Evolutionary conservation across 805 yeast genomes (phyloP).

Genomic region (Saccharomyces mikatae): DNA sequence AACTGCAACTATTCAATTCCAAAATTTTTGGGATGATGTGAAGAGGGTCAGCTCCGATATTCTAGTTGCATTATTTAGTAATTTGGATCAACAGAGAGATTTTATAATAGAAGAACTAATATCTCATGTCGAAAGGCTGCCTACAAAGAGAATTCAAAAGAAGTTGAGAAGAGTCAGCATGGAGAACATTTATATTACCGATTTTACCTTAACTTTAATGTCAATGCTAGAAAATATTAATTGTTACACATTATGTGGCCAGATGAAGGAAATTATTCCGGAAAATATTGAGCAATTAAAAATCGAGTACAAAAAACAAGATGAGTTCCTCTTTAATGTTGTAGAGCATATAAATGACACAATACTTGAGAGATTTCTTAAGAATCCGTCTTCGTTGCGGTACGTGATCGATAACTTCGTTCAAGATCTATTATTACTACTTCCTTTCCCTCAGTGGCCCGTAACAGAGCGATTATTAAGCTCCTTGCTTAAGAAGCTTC

Average conservation of each 20-base stretch:
- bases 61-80: slow-evolving; percentile 33
- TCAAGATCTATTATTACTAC: slow-evolving; percentile 46
- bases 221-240: slow-evolving; percentile 21
- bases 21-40: slow-evolving; percentile 17
- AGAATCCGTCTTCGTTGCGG: slow-evolving; percentile 27
- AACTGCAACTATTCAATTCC: slow-evolving; percentile 5
- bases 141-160: slow-evolving; percentile 35
- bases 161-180: slow-evolving; percentile 15
- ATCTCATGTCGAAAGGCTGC: slow-evolving; percentile 41
- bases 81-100: slow-evolving; percentile 43
- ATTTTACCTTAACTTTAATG: slow-evolving; percentile 25
- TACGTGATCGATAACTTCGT: slow-evolving; percentile 44
- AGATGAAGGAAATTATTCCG: not conserved
- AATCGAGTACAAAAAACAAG: slow-evolving; percentile 1
- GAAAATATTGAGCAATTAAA: not conserved
- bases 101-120: slow-evolving; percentile 57
- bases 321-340: slow-evolving; percentile 3
- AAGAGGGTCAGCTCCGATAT: slow-evolving; percentile 21
- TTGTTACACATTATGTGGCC: slow-evolving; percentile 6
- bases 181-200: slow-evolving; percentile 13
- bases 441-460: slow-evolving; percentile 55
- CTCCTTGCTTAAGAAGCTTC: slow-evolving; percentile 38
- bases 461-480: slow-evolving; percentile 45
- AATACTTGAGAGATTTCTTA: slow-evolving; percentile 16
- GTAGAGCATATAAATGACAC: slow-evolving; percentile 22